Percentiles rank a stretch among this genome's conserved stretches.
phyloP scores from a whole-genome alignment of 192 early-diverging fungal genomes.

The Rhizoclosmatium sp. region DNA sequence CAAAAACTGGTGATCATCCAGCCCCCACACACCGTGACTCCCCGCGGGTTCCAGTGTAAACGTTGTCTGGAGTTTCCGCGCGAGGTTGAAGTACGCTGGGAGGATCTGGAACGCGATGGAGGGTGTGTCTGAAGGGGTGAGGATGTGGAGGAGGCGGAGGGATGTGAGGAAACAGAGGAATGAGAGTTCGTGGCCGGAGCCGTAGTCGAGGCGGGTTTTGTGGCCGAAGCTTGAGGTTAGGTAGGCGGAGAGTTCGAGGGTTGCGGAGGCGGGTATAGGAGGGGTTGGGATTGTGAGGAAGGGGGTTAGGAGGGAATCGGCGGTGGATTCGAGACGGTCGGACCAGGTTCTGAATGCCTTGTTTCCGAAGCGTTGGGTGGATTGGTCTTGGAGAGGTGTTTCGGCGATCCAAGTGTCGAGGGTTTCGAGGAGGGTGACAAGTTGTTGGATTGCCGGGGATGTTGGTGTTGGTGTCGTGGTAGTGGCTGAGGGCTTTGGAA shows the following conservation, averaged over 20 bases:
- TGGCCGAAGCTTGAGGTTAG: conserved; percentile 84
- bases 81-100: conserved; percentile 79
- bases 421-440: conserved; percentile 70
- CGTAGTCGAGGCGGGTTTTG: conserved; percentile 92
- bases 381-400: conserved; percentile 71
- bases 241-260: conserved; percentile 78
- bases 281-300: background rate
- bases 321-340: conserved; percentile 60
- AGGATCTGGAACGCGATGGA: conserved; percentile 81
- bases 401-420: conserved; percentile 75
- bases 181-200: conserved; percentile 92
- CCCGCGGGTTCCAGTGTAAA: conserved; percentile 96
- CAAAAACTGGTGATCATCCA: conserved; percentile 97
- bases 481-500: background rate
- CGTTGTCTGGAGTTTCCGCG: conserved; percentile 78
- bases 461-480: background rate
- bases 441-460: conserved; percentile 52
- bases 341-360: conserved; percentile 86
- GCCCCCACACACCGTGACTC: conserved; percentile 93
- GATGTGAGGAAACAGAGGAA: conserved; percentile 88
- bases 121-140: conserved; percentile 69
- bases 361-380: conserved; percentile 90
- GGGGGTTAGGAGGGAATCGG: background rate
- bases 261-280: conserved; percentile 41
- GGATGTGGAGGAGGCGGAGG: conserved; percentile 70